Evolutionary conservation across 257 asterid species (phyloP), one percentile per base, ranked within the genome.

Genomic region (Solanum peruvianum): DNA sequence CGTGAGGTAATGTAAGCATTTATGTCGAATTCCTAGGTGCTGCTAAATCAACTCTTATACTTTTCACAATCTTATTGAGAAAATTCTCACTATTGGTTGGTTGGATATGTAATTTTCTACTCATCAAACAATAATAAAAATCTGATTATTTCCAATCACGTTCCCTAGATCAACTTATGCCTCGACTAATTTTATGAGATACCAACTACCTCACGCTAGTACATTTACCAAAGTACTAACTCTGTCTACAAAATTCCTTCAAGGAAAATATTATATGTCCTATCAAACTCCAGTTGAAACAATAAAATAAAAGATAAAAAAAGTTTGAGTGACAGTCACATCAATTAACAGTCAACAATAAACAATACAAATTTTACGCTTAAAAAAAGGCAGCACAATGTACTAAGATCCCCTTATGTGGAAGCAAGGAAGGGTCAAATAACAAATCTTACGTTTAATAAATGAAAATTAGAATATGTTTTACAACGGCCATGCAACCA

Each of bases 1-100:
- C 98, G 99, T 58, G 99, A 97, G 99, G 99, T 96, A 80, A 80
- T 47, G 67, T 80, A 69, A 80, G 44, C 69, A 80, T 80, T 80
- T 80, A 49, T 80, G 42, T 80, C 29, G 67, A 16, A 47, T 47
- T 80, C 41, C 67, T 80, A 80, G n/a, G 67, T 80, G 29, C 85
- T 49, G 16, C 67, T 29, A 4, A 25, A 47, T 16, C 42, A 80
- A 42, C 27, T 80, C 66, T 47, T 80, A 80, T 80, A 6, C 85
- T 31, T 80, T 80, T 49, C 29, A 18, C 86, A 56, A 42, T 88
- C 73, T 69, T 47, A 35, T 75, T 31, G 86, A 84, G 37, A n/a
- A 47, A 29, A 41, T 90, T 18, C 84, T 66, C 49, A 72, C 60
- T 18, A 16, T 72, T 87, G 27, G 66, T 86, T 85, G 41, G 67